phyloP scores from a whole-genome alignment of 345 rosid genomes.

The Sisymbrium altissimum region DNA sequence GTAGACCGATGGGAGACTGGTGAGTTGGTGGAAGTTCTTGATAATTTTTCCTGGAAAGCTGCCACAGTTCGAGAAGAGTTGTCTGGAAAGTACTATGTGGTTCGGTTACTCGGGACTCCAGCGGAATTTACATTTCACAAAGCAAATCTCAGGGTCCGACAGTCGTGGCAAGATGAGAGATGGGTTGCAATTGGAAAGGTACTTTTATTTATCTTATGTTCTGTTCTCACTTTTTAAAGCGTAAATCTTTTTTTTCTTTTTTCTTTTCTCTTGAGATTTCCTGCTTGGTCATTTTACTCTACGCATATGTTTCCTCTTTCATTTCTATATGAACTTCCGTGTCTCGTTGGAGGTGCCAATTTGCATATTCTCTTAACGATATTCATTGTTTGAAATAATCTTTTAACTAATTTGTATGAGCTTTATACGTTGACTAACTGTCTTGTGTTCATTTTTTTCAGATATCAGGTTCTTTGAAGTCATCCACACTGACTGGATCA shows the following conservation, averaged over 20 bases:
- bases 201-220: background rate
- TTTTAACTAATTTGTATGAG: background rate
- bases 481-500: constrained; percentile 26
- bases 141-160: constrained; percentile 52
- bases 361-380: background rate
- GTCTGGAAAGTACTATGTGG: constrained; percentile 36
- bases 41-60: constrained; percentile 55
- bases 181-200: constrained; percentile 61
- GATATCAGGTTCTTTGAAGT: constrained; percentile 39
- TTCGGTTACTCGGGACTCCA: constrained; percentile 47
- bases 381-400: background rate
- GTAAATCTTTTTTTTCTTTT: background rate
- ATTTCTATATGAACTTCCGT: background rate
- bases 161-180: constrained; percentile 54
- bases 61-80: constrained; percentile 44
- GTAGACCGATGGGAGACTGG: constrained; percentile 50
- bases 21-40: constrained; percentile 59
- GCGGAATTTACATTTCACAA: constrained; percentile 38
- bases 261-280: background rate
- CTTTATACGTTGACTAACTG: constrained; percentile 15
- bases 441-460: constrained; percentile 27
- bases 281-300: background rate
- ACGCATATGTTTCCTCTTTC: background rate
- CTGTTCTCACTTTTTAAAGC: background rate
- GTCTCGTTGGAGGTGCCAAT: constrained; percentile 14